Percentiles rank a stretch among this genome's conserved stretches.
Evolutionary conservation across 345 rosid genomes (phyloP).

Genomic region (Fremontodendron californicum): DNA sequence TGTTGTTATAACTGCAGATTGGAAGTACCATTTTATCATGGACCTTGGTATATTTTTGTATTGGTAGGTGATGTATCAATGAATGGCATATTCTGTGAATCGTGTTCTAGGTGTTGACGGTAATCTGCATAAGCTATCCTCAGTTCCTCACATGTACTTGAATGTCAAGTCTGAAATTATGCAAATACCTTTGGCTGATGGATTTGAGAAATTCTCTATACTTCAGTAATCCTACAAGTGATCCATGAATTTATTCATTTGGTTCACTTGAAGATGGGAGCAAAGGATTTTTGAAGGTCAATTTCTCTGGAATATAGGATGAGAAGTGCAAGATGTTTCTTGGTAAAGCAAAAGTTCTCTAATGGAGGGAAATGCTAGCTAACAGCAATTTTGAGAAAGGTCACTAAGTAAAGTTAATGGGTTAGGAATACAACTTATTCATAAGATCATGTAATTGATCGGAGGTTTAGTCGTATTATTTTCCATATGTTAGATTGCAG

Average conservation of each 20-base stretch:
- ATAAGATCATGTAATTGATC: background rate
- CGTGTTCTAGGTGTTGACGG: background rate
- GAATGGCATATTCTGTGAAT: background rate
- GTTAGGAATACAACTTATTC: background rate
- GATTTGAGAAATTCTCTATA: background rate
- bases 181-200: background rate
- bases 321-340: background rate
- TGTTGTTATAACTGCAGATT: background rate
- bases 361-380: background rate
- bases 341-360: background rate
- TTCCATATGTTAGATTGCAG: background rate
- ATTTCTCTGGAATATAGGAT: background rate
- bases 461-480: background rate
- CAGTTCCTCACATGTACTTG: background rate
- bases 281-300: background rate
- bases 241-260: constrained; percentile 1
- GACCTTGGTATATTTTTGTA: background rate
- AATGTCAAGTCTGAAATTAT: background rate
- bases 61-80: background rate
- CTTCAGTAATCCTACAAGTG: background rate
- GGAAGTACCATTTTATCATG: background rate
- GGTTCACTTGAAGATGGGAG: background rate
- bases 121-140: background rate
- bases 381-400: background rate
- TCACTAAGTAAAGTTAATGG: background rate